Conservation (phyloP, 2,329 filamentous ascomycete species). For the Nakataea oryzae region DNA sequence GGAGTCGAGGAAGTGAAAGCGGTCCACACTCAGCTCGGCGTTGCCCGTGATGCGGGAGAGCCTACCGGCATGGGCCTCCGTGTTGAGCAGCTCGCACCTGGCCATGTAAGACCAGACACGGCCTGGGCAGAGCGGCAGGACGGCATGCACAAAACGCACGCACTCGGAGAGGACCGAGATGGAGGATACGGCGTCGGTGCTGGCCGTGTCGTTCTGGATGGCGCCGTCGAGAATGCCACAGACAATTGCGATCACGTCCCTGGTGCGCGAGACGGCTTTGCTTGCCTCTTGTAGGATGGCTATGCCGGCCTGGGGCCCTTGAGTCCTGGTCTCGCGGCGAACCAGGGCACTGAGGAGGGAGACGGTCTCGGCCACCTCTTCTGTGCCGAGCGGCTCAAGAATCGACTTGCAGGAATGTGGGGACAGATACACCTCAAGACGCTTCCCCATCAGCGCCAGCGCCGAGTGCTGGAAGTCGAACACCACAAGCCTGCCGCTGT, state of each 20-base stretch:
- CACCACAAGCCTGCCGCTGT: constrained; percentile 64
- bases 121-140: constrained; percentile 66
- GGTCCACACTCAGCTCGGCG: constrained; percentile 66
- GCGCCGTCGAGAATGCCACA: constrained; percentile 74
- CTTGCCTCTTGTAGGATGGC: constrained; percentile 48
- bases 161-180: constrained; percentile 61
- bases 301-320: constrained; percentile 22
- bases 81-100: constrained; percentile 68
- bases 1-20: constrained; percentile 67
- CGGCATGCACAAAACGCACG: constrained; percentile 66
- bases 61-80: constrained; percentile 64
- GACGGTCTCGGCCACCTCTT: constrained; percentile 64
- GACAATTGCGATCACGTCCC: constrained; percentile 71
- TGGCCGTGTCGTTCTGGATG: constrained; percentile 44
- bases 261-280: constrained; percentile 43
- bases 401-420: constrained; percentile 43
- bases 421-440: constrained; percentile 56
- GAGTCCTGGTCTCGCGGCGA: constrained; percentile 30
- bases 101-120: constrained; percentile 85
- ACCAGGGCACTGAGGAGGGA: constrained; percentile 64
- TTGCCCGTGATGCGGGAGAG: constrained; percentile 72
- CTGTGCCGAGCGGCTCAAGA: constrained; percentile 42
- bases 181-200: constrained; percentile 47
- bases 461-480: constrained; percentile 73
- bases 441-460: constrained; percentile 67